phyloP scores from a whole-genome alignment of 257 asterid species.

The Ilex asprella region DNA sequence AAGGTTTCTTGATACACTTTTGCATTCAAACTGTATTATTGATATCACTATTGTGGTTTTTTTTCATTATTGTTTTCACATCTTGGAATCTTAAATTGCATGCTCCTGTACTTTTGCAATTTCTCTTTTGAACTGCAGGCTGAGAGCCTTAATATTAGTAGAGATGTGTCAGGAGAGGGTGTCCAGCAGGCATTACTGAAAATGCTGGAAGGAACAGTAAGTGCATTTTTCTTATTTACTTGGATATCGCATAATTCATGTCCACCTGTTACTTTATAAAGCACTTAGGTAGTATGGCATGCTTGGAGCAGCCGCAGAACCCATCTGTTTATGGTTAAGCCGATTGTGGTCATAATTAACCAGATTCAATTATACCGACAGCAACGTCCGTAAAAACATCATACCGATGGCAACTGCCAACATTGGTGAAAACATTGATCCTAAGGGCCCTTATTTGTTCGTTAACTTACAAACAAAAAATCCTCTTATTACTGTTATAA shows the following conservation, averaged over 20 bases:
- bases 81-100: neutral
- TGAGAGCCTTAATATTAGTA: conserved; percentile 90
- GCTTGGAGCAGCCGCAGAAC: neutral
- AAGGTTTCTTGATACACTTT: conserved; percentile 41
- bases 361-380: neutral
- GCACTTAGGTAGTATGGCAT: no score
- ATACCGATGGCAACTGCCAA: neutral
- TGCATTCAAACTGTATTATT: neutral
- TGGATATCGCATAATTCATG: neutral
- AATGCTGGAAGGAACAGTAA: conserved; percentile 99
- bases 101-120: neutral
- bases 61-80: neutral
- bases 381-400: neutral
- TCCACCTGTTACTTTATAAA: neutral
- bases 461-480: no score
- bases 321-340: no score
- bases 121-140: conserved; percentile 45
- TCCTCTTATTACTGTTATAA: no score
- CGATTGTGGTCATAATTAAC: neutral
- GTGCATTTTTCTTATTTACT: conserved; percentile 11
- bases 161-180: conserved; percentile 99
- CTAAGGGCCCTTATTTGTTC: no score
- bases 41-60: neutral
- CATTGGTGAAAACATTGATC: no score
- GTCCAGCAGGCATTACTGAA: conserved; percentile 96